Conservation (phyloP, 306 rosid genomes). For the Cercis canadensis region DNA sequence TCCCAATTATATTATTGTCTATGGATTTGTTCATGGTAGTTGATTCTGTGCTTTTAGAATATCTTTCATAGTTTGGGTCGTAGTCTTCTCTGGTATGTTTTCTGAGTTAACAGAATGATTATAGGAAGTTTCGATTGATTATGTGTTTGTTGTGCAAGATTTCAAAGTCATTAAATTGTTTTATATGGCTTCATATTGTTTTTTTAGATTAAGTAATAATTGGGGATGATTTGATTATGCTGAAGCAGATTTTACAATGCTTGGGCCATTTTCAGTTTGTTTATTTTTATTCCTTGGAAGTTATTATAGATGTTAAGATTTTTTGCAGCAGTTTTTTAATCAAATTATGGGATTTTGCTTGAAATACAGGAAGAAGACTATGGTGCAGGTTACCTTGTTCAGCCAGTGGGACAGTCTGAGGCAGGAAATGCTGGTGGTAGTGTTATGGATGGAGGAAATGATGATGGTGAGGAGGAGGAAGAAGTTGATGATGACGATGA, state of each 20-base stretch:
- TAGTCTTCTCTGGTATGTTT: background rate
- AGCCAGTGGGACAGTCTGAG: constrained; percentile 73
- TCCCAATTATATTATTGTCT: too few species aligned
- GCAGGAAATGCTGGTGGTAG: constrained; percentile 55
- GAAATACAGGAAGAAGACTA: constrained; percentile 78
- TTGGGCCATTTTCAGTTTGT: background rate
- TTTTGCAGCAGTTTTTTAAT: background rate
- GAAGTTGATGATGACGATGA: constrained; percentile 67
- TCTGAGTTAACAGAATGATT: background rate
- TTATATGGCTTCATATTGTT: too few species aligned
- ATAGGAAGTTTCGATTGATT: background rate
- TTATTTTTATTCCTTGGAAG: background rate
- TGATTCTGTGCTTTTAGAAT: background rate
- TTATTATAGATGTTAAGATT: background rate
- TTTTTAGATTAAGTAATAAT: background rate
- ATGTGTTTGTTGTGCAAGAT: background rate
- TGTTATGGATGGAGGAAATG: constrained; percentile 59
- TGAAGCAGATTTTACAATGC: background rate
- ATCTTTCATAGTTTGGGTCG: background rate
- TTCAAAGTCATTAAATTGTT: background rate
- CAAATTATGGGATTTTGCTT: constrained; percentile 2
- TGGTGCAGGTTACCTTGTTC: constrained; percentile 83
- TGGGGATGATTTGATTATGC: background rate
- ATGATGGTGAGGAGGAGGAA: constrained; percentile 58
- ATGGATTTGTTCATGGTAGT: background rate